Percentiles rank a stretch among this genome's conserved stretches.
Conservation (phyloP, 768 basidiomycete species). For the Boletus vinaceobasis region DNA sequence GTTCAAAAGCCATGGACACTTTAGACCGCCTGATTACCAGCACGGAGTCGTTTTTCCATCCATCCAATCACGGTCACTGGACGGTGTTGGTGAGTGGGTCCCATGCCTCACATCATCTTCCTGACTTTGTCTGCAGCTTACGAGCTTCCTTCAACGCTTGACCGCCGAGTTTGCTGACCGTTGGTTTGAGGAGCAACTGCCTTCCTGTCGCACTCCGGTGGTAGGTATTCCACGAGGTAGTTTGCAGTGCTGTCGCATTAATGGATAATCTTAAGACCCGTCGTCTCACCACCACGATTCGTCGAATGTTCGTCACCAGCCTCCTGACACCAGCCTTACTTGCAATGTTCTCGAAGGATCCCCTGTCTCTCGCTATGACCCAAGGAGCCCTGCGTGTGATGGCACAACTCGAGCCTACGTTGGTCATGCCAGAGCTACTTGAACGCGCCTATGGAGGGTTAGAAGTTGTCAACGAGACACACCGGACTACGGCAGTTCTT, state of each 20-base stretch:
- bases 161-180: conserved; percentile 77
- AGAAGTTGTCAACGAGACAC: conserved; percentile 94
- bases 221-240: conserved; percentile 31
- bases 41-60: conserved; percentile 94
- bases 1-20: conserved; percentile 84
- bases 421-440: conserved; percentile 88
- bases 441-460: conserved; percentile 89
- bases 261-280: conserved; percentile 44
- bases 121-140: conserved; percentile 46
- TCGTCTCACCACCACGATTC: conserved; percentile 77
- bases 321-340: conserved; percentile 85
- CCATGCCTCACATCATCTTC: neutral
- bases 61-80: conserved; percentile 88
- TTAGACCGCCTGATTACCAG: conserved; percentile 86
- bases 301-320: conserved; percentile 74
- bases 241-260: neutral
- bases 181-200: conserved; percentile 72
- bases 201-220: conserved; percentile 74
- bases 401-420: conserved; percentile 73
- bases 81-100: conserved; percentile 37
- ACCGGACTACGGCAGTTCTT: conserved; percentile 87
- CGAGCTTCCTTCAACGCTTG: conserved; percentile 77
- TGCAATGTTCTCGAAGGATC: conserved; percentile 88
- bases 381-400: conserved; percentile 76
- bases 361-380: conserved; percentile 73